Evolutionary conservation across 345 rosid genomes (phyloP).

Genomic region (Abelmoschus esculentus): DNA sequence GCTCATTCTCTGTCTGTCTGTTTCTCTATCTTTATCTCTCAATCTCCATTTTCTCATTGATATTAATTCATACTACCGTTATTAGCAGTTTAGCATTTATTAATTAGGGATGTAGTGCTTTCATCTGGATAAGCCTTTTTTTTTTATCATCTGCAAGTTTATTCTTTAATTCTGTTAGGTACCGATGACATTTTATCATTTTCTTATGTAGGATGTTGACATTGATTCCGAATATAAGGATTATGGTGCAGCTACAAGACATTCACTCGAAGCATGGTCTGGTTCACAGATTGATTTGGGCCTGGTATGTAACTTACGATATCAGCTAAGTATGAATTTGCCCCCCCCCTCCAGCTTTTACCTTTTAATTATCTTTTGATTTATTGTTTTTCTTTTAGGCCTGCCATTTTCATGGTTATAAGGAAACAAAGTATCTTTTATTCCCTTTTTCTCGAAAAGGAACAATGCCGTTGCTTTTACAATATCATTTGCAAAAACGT

Average conservation of each 20-base stretch:
- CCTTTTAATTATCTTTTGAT: neutral
- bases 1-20: neutral
- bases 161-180: conserved; percentile 7
- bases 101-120: neutral
- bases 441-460: neutral
- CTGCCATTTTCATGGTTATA: conserved; percentile 6
- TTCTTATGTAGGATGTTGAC: conserved; percentile 54
- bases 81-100: conserved; percentile 1
- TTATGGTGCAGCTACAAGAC: conserved; percentile 56
- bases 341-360: neutral
- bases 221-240: conserved; percentile 58
- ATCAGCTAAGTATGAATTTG: neutral
- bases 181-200: conserved; percentile 9
- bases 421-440: neutral
- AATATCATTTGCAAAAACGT: neutral
- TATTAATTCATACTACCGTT: neutral
- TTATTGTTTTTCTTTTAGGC: neutral
- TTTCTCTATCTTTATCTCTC: neutral
- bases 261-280: conserved; percentile 87
- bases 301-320: conserved; percentile 50
- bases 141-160: neutral
- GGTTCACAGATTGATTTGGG: conserved; percentile 81
- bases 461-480: conserved; percentile 1
- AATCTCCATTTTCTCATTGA: neutral
- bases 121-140: neutral